Base-by-base conservation (phyloP, 1,284 basidiomycete genomes). In the Ustilago esculenta region DNA sequence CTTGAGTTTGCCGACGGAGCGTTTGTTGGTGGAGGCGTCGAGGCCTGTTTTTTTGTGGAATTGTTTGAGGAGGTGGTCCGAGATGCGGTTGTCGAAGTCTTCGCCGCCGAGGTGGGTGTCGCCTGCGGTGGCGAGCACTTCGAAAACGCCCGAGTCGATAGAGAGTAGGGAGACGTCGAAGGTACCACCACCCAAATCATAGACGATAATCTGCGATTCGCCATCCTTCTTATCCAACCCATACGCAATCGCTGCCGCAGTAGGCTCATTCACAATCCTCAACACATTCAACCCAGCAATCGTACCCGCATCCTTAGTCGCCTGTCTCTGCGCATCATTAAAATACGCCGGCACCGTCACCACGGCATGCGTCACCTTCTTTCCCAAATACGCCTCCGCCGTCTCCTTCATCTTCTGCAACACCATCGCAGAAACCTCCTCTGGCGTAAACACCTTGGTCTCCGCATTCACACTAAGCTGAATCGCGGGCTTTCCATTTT, bases 91-190 rank as follows among this genome's bases (percentile, higher is more conserved):
- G 85, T 98, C 94, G 83, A 98, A 98, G 85, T 98, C 95, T 85
- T 98, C 95, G 85, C 95, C 95, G 87, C 95, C 95, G 70, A 98
- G 90, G 84, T 97, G 95, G 68, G 95, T 98, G 85, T 98, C 94
- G 87, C 94, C 94, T 64, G 94, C 94, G 59, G 94, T 98, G 51
- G 95, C 93, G 77, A 95, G 91, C 77, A 98, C 94, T 77, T 93
- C 94, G 82, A 98, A 98, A 78, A 97, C 92, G 85, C 94, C 94
- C 82, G 92, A 93, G 80, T 88, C 92, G 85, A 97, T 97, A 84
- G 94, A 94, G 64, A 98, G 87, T 61, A 98, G 89, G 63, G 94
- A 97, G 50, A 97, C 94, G 89, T 97, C 94, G 86, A 98, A 98
- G 50, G 94, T 97, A 84, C 94, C 94, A 84, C 94, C 94, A 84